Percentiles rank a stretch among this genome's conserved stretches.
These are phyloP conservation scores for Caryocar brasiliense DNA, from an alignment of 441 rosid species.

Conservation along the genomic window DNA sequence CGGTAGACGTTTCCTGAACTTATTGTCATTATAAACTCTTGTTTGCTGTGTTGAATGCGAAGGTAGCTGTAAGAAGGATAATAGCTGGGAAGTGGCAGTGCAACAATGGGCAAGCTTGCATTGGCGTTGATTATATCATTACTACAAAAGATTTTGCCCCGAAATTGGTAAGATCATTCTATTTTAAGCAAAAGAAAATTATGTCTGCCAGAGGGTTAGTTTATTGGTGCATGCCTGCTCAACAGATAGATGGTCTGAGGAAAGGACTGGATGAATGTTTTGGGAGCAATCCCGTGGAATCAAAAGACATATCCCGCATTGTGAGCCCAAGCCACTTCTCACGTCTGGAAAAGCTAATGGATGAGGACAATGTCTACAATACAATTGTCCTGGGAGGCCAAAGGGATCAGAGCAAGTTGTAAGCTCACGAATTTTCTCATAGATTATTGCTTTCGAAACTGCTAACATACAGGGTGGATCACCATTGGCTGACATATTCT, in stretches of 20 bases:
- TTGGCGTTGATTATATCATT: conserved; percentile 56
- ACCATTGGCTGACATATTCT: too few species aligned
- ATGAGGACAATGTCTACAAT: conserved; percentile 68
- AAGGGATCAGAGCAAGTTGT: conserved; percentile 62
- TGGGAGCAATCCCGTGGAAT: conserved; percentile 70
- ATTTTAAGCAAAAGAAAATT: too few species aligned
- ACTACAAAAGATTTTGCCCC: conserved; percentile 50
- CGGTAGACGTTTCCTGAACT: background rate
- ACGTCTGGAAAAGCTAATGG: conserved; percentile 70
- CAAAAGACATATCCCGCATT: conserved; percentile 74
- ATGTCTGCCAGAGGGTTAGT: too few species aligned
- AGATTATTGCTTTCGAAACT: too few species aligned
- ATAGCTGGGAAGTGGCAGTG: conserved; percentile 64
- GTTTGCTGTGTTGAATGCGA: too few species aligned
- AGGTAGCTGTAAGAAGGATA: conserved; percentile 59
- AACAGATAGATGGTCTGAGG: conserved; percentile 61
- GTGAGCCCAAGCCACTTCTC: conserved; percentile 73
- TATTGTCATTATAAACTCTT: background rate
- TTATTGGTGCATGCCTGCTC: too few species aligned
- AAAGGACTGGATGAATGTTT: conserved; percentile 56
- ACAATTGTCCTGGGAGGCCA: conserved; percentile 79
- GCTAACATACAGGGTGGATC: too few species aligned
- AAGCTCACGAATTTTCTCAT: too few species aligned
- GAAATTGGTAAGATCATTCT: conserved; percentile 50
- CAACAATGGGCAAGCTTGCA: conserved; percentile 69